phyloP scores from a whole-genome alignment of 139 green algal genomes.

The Picochlorum sp. region DNA sequence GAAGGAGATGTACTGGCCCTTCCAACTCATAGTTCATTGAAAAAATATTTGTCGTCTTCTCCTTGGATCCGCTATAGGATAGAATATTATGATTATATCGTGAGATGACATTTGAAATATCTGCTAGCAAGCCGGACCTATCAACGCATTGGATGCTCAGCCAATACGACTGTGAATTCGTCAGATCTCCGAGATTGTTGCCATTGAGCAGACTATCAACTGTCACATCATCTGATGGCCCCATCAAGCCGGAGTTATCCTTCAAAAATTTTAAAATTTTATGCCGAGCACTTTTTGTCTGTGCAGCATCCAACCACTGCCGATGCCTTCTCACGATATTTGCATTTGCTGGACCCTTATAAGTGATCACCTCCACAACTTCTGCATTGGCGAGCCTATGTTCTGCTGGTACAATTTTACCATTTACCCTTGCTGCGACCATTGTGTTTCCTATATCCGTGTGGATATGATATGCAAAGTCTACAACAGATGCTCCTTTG shows the following conservation, averaged over 20 bases:
- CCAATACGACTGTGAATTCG: conserved; percentile 3
- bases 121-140: conserved; percentile 41
- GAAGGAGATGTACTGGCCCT: conserved; percentile 5
- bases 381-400: conserved; percentile 67
- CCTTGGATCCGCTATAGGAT: conserved; percentile 21
- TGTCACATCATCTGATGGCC: neutral
- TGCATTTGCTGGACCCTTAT: conserved; percentile 30
- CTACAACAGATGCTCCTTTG: conserved; percentile 74
- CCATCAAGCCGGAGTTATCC: conserved; percentile 28
- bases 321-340: conserved; percentile 30
- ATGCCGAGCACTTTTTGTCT: conserved; percentile 47
- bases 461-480: conserved; percentile 89
- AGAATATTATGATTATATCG: conserved; percentile 41
- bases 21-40: conserved; percentile 33
- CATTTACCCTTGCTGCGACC: conserved; percentile 70
- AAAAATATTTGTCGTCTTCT: conserved; percentile 18
- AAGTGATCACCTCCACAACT: conserved; percentile 72
- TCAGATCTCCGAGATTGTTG: neutral
- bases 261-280: conserved; percentile 62
- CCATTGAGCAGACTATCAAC: neutral
- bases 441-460: conserved; percentile 74
- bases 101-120: conserved; percentile 40
- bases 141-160: conserved; percentile 38
- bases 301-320: conserved; percentile 33
- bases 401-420: conserved; percentile 40